phyloP scores from a whole-genome alignment of 192 early-diverging fungal genomes.

The Pilaira anomala region DNA sequence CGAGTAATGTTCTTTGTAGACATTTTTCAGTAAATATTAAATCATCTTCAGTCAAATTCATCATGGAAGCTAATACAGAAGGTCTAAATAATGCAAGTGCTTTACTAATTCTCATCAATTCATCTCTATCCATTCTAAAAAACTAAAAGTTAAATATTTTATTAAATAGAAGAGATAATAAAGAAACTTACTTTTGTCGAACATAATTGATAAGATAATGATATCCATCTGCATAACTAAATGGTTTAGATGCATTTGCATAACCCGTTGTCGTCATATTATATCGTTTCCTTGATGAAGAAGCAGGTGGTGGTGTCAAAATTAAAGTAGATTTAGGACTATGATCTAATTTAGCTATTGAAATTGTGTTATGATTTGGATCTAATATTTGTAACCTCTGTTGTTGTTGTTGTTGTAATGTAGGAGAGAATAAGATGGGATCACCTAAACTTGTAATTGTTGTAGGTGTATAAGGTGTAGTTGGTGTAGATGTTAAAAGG shows the following conservation, averaged over 20 bases:
- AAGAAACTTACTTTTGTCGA: conserved; percentile 38
- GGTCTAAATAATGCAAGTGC: conserved; percentile 90
- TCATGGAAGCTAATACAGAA: conserved; percentile 89
- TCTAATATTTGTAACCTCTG: no score
- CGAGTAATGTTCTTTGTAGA: conserved; percentile 87
- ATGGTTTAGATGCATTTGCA: conserved; percentile 76
- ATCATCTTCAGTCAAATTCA: conserved; percentile 92
- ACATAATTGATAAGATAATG: conserved; percentile 87
- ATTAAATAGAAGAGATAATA: neutral
- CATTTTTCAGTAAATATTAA: conserved; percentile 95
- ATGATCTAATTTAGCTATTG: no score
- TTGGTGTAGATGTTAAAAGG: conserved; percentile 3
- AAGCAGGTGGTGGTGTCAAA: no score
- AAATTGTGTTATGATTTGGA: no score
- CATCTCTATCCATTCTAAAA: conserved; percentile 78
- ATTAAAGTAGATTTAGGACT: no score
- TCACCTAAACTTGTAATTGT: neutral
- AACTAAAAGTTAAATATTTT: no score
- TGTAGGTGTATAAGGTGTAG: neutral
- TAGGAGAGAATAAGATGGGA: conserved; percentile 7
- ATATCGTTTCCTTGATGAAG: no score
- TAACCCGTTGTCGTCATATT: conserved; percentile 70
- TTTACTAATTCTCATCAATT: conserved; percentile 86
- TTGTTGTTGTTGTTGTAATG: neutral
- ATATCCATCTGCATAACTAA: conserved; percentile 90